Evolutionary conservation across 2,329 filamentous ascomycete genomes (phyloP), one percentile per base, ranked within the genome.

Genomic region (Neofusicoccum parvum): DNA sequence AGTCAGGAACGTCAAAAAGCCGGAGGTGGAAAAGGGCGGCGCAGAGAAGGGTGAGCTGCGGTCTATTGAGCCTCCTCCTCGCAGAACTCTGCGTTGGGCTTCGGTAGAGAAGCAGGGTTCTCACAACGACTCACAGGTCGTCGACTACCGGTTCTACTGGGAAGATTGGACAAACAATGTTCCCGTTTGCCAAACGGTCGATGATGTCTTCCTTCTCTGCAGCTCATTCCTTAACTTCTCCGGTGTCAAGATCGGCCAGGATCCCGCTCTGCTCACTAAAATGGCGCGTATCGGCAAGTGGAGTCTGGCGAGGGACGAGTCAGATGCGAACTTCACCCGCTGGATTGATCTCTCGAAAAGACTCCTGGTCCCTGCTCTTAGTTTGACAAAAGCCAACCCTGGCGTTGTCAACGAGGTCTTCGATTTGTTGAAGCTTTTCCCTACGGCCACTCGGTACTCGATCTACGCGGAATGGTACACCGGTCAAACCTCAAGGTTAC

Each of bases 121-220:
- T 3, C 46, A 64, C 27, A 62, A 60, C 46, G 63, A 60, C n/a
- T 48, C 48, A 10, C 89, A 89, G 20, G 85, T 86, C n/a, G 87
- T 82, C 12, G 84, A 91, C 62, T 98, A 97, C 76, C 88, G 91
- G 39, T 98, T 96, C 75, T 99, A 99, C 77, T 97, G 95, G 89
- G 93, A 97, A 66, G 95, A 98, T 71, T 99, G 95, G 95, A 85
- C 89, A 2, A 94, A 98, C 77, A 96, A 95, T 69, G 85, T 99
- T 51, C 96, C 95, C 0, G 81, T 97, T 20, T 99, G 95, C 74
- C 94, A 96, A 75, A 91, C 84, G 1, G 88, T 97, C 5, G 92
- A 97, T 68, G 95, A 99, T 74, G 85, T 99, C 14, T 95, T 98
- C 76, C 88, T 90, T 2, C 86, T 97, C 0, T 96, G 93, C 76